phyloP scores from a whole-genome alignment of 805 yeast genomes.

The Cyberlindnera nakhonratchasimensis region DNA sequence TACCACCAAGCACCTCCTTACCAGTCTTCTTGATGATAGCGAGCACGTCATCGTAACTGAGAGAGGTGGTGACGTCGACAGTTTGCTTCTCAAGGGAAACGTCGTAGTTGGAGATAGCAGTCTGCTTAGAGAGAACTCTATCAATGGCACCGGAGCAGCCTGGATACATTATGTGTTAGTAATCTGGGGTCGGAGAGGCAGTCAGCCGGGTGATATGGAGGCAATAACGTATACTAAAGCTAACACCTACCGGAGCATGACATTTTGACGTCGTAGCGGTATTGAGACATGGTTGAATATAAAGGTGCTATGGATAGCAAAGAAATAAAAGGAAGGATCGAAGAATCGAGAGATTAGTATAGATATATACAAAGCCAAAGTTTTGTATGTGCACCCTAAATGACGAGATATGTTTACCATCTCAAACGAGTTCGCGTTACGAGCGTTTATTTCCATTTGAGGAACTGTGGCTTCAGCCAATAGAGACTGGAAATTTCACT shows the following conservation, averaged over 20 bases:
- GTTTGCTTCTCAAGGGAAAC: constrained; percentile 78
- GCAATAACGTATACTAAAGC: too few relatives aligned
- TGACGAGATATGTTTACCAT: neutral
- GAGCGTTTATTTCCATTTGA: neutral
- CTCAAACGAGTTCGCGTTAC: constrained; percentile 2
- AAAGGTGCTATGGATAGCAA: neutral
- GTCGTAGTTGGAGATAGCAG: constrained; percentile 70
- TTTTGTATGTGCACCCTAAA: too few relatives aligned
- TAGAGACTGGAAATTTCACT: too few relatives aligned
- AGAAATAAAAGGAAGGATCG: neutral
- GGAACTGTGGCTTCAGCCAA: neutral
- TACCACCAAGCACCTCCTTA: constrained; percentile 71
- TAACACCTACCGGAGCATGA: constrained; percentile 56
- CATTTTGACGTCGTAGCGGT: constrained; percentile 82
- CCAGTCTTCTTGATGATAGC: constrained; percentile 87
- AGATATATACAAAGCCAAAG: too few relatives aligned
- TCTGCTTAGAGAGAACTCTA: constrained; percentile 64
- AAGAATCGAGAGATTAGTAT: neutral
- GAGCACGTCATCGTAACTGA: constrained; percentile 75
- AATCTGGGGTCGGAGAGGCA: neutral
- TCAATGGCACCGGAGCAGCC: constrained; percentile 88
- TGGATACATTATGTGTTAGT: constrained; percentile 3
- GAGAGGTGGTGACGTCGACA: constrained; percentile 68
- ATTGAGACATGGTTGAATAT: constrained; percentile 38
- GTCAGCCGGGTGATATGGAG: too few relatives aligned